Base-by-base conservation (phyloP, 1,139 yeast genomes). In the Hyphopichia wangnamkhiaoensis region DNA sequence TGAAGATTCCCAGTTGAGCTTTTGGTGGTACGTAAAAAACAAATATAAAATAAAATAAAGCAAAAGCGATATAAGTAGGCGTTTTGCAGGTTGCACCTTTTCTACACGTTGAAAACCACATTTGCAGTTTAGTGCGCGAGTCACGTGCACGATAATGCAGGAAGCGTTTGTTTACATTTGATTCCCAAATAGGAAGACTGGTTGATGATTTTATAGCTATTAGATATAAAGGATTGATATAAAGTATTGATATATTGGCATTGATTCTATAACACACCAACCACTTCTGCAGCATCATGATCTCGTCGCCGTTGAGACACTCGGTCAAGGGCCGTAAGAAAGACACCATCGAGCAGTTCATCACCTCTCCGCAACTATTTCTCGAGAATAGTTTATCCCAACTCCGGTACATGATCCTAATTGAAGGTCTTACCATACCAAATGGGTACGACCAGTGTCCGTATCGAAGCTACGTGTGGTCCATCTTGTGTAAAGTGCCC, bases 381-480 rank as follows among this genome's bases (percentile, higher is more conserved):
- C 68, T 84, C 5, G 81, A 81, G 34, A 79, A 88, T 32, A 79
- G 91, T n/a, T 63, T 89, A 30, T 76, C 89, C 2, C 95, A 89
- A 53, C 71, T 89, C 37, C 73, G 96, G 33, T 88, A 89, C 59
- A 79, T 82, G 68, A 78, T 89, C 13, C 70, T 89, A 15, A 80
- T 86, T 13, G 95, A 88, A 49, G 96, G 96, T 0, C 67, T 89
- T n/a, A 66, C 76, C 1, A 61, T 62, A 3, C 78, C 79, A 12
- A 66, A 62, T 20, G 77, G 76, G 4, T 72, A 72, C 57, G 77
- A 53, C 56, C 71, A 56, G 58, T 66, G 91, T 53, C 82, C 94
- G 1, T 82, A 87, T 54, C 63, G 97, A 43, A 67, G 79, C 16
- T 82, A 84, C 46, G 87, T 88, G 2, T 90, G 97, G 97, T 78